Percentiles rank a stretch among this genome's conserved stretches.
Evolutionary conservation across 2,329 filamentous ascomycete species (phyloP).

Genomic region (Aureobasidium subglaciale): DNA sequence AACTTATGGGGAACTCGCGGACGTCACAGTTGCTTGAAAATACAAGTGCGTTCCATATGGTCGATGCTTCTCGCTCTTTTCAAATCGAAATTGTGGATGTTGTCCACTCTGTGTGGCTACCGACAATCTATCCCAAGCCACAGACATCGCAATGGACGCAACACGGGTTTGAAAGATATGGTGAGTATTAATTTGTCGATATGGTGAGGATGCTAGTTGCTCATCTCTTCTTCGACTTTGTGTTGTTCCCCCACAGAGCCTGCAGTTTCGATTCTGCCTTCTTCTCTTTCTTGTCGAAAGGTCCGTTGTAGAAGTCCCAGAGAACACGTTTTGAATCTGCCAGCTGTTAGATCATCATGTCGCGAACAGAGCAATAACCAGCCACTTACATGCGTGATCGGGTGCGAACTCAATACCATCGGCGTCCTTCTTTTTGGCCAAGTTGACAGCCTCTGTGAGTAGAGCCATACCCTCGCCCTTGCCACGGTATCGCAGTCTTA

Average conservation of each 20-base stretch:
- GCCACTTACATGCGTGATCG: slow-evolving; percentile 65
- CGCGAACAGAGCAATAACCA: not conserved
- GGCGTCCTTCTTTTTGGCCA: slow-evolving; percentile 62
- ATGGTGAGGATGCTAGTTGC: not conserved
- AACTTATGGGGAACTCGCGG: not conserved
- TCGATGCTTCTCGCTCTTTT: not conserved
- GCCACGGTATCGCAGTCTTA: slow-evolving; percentile 59
- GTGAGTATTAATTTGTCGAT: not conserved
- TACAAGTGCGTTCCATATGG: not conserved
- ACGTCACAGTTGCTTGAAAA: not conserved
- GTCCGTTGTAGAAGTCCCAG: slow-evolving; percentile 55
- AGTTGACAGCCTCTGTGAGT: slow-evolving; percentile 63
- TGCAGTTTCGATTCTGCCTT: slow-evolving; percentile 42
- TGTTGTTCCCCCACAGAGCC: slow-evolving; percentile 25
- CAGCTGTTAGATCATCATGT: slow-evolving; percentile 13
- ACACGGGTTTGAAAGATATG: not conserved
- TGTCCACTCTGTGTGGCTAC: no score
- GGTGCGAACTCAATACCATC: slow-evolving; percentile 65
- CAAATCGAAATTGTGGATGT: not conserved
- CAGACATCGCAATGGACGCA: not conserved
- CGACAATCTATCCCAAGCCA: no score
- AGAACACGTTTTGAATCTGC: slow-evolving; percentile 49
- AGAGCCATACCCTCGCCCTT: slow-evolving; percentile 66
- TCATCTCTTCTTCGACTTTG: slow-evolving; percentile 22
- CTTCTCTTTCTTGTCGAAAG: slow-evolving; percentile 53